phyloP scores from a whole-genome alignment of 176 grass and related monocot species.

The Musa troglodytarum region DNA sequence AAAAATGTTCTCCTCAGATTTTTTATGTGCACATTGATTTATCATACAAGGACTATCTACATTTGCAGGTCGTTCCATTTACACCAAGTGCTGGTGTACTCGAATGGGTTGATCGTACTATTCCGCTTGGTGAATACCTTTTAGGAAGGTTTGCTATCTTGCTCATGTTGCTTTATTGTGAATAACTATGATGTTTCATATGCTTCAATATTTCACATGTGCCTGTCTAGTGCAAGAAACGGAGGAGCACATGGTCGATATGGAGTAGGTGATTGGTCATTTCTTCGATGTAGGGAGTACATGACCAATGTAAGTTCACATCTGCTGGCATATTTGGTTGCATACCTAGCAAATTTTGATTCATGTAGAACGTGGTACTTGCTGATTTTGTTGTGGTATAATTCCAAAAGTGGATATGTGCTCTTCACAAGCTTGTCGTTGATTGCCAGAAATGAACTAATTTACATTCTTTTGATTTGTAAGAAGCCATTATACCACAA shows the following conservation, averaged over 20 bases:
- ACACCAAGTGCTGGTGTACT: slow-evolving; percentile 95
- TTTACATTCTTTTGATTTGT: background rate
- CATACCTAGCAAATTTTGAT: too few relatives aligned
- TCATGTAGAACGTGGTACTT: slow-evolving; percentile 4
- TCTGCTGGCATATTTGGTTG: background rate
- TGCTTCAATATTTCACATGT: slow-evolving; percentile 4
- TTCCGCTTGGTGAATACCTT: slow-evolving; percentile 85
- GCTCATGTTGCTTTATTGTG: background rate
- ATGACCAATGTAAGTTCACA: slow-evolving; percentile 44
- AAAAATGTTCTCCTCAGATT: background rate
- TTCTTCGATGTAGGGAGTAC: slow-evolving; percentile 78
- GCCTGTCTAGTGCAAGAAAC: slow-evolving; percentile 50
- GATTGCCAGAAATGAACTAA: background rate
- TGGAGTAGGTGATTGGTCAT: slow-evolving; percentile 87
- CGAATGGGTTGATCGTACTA: slow-evolving; percentile 92
- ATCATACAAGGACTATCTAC: background rate
- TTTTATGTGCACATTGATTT: background rate
- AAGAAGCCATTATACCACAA: background rate
- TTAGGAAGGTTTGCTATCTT: slow-evolving; percentile 56
- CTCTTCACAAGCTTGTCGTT: background rate
- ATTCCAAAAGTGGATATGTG: background rate
- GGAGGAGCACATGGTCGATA: slow-evolving; percentile 81
- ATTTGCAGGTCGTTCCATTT: slow-evolving; percentile 79
- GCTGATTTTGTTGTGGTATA: background rate
- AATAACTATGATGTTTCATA: background rate